Base-by-base conservation (phyloP, 2,329 filamentous ascomycete genomes). In the Penicillium sp. region DNA sequence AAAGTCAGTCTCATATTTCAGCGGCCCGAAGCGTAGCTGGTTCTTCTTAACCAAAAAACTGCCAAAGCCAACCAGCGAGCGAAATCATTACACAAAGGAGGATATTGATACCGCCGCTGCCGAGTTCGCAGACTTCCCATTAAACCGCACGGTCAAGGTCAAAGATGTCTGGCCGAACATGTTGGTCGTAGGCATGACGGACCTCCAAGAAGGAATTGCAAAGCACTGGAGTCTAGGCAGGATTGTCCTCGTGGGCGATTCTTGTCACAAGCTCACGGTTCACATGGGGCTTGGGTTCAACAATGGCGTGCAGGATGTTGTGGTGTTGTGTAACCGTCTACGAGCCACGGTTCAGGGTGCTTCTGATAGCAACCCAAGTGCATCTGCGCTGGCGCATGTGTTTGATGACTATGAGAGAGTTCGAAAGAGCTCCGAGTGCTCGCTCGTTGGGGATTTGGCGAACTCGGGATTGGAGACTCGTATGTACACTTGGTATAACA, bases 251-350 rank as follows among this genome's bases (percentile, higher is more conserved):
- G 67, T 61, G 0, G 75, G 75, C 0, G 75, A 77, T 38, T 61
- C 75, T 0, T 67, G 65, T 1, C 75, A 77, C 53, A 77, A 76
- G 38, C 70, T 71, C 48, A 75, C 73, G 0, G 72, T 75, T 0
- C 74, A 70, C 45, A 63, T 70, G 0, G 73, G 72, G 0, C 62
- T 66, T 0, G 74, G 74, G 0, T 69, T 69, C 36, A 75, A 77
- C 58, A 69, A 69, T 19, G 74, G 69, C 0, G 61, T 77, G 1
- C 65, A 71, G 33, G 73, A 75, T 48, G 50, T 64, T 4, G 58
- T 62, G 30, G 50, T 53, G 7, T 49, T 62, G 3, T 57, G 56
- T 36, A 64, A 65, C 22, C 37, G 46, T 28, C 53, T 65, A 33
- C 36, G 42, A 30, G 38, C 42, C 35, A 22, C 36, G 6, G 17